Evolutionary conservation across 2,329 filamentous ascomycete genomes (phyloP).

Genomic region (Periconia macrospinosa): DNA sequence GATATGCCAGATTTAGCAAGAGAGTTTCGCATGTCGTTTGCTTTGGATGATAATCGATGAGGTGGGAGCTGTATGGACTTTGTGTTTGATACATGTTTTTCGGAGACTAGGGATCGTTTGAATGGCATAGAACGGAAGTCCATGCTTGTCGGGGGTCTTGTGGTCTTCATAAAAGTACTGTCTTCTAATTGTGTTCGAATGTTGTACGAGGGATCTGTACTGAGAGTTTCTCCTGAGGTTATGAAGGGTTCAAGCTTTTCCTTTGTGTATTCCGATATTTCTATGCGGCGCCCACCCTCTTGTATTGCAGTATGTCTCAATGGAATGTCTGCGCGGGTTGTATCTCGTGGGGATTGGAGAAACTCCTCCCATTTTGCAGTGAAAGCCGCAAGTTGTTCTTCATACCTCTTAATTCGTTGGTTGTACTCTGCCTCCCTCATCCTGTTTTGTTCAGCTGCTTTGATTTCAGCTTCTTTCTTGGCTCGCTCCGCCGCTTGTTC

Average conservation of each 20-base stretch:
- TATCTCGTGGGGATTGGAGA: background rate
- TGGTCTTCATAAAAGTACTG: background rate
- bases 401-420: slow-evolving; percentile 8
- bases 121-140: slow-evolving; percentile 1
- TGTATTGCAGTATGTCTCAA: slow-evolving; percentile 13
- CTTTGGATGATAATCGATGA: background rate
- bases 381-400: slow-evolving; percentile 5
- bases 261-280: slow-evolving; percentile 20
- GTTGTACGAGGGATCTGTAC: background rate
- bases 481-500: slow-evolving; percentile 7
- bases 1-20: slow-evolving; percentile 3
- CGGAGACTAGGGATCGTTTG: background rate
- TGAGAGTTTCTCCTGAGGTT: background rate
- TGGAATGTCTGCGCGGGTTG: slow-evolving; percentile 1
- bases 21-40: slow-evolving; percentile 1
- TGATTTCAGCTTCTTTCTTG: slow-evolving; percentile 8
- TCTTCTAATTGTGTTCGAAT: background rate
- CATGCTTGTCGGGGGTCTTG: background rate
- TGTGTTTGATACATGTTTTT: background rate
- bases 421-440: slow-evolving; percentile 11
- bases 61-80: background rate
- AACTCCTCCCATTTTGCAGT: background rate
- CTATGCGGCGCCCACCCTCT: slow-evolving; percentile 17
- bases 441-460: slow-evolving; percentile 6
- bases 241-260: slow-evolving; percentile 3